Evolutionary conservation across 1,139 yeast genomes (phyloP).

Genomic region (Taphrina populina): DNA sequence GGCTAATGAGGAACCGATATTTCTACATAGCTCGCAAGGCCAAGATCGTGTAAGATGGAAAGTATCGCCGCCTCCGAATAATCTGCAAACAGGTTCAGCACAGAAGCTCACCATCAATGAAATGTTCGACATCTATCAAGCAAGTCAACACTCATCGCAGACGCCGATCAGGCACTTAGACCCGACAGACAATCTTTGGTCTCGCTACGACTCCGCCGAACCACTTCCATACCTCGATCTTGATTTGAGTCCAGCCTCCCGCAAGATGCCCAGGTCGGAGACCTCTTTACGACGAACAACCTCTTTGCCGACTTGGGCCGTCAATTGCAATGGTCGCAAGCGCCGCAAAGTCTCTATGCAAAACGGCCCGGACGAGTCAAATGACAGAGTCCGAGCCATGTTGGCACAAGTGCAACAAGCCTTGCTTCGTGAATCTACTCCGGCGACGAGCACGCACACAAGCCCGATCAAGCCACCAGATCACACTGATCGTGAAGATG

Average conservation of each 20-base stretch:
- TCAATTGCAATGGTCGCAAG: constrained; percentile 9
- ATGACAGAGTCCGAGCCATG: constrained; percentile 17
- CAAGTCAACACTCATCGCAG: constrained; percentile 16
- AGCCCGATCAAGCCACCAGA: neutral
- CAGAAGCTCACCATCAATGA: constrained; percentile 30
- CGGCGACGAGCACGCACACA: neutral
- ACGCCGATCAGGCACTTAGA: constrained; percentile 19
- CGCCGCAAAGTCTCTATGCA: neutral
- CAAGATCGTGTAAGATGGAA: constrained; percentile 23
- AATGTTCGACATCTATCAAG: constrained; percentile 27
- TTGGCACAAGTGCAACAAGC: constrained; percentile 26
- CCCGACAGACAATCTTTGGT: constrained; percentile 26
- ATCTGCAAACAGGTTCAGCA: constrained; percentile 9
- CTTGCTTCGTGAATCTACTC: constrained; percentile 1
- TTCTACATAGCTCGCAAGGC: constrained; percentile 13
- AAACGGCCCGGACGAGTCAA: neutral
- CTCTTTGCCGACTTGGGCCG: constrained; percentile 25
- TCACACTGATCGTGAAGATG: neutral
- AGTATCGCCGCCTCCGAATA: constrained; percentile 8
- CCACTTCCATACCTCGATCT: constrained; percentile 21
- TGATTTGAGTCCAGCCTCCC: constrained; percentile 19
- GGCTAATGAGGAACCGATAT: neutral
- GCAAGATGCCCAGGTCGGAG: constrained; percentile 8
- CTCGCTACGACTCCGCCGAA: constrained; percentile 15
- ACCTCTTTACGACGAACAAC: constrained; percentile 20